Percentiles rank a stretch among this genome's conserved stretches.
phyloP scores from a whole-genome alignment of 2,329 filamentous ascomycete genomes.

The Fusarium compactum region DNA sequence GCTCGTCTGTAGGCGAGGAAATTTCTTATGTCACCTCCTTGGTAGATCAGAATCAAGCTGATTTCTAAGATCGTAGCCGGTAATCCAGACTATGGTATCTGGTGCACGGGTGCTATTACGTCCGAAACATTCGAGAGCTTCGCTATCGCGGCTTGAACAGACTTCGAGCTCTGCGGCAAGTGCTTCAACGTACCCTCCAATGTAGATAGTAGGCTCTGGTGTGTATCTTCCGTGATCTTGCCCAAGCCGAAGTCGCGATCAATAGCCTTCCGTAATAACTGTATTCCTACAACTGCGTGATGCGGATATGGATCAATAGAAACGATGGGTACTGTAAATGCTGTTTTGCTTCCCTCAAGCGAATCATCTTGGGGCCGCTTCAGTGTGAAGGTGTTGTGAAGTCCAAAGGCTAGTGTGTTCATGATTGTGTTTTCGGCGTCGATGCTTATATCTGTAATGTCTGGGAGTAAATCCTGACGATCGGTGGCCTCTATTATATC shows the following conservation, averaged over 20 bases:
- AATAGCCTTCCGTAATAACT: constrained; percentile 48
- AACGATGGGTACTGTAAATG: constrained; percentile 46
- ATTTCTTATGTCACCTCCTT: background rate
- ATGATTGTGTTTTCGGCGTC: constrained; percentile 50
- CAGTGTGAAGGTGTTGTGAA: constrained; percentile 47
- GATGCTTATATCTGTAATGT: constrained; percentile 40
- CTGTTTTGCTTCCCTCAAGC: background rate
- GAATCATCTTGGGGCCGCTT: background rate
- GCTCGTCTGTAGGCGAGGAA: too few relatives aligned
- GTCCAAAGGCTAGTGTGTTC: constrained; percentile 50
- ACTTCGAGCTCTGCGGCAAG: constrained; percentile 50
- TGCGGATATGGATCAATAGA: constrained; percentile 52
- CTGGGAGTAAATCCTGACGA: constrained; percentile 44
- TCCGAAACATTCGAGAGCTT: constrained; percentile 33
- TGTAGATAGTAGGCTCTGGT: constrained; percentile 44
- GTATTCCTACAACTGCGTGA: constrained; percentile 49
- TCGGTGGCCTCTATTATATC: constrained; percentile 50
- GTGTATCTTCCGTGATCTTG: constrained; percentile 46
- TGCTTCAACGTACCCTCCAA: constrained; percentile 45
- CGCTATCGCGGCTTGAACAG: constrained; percentile 47
- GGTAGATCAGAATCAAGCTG: too few relatives aligned
- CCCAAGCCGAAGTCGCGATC: constrained; percentile 45
- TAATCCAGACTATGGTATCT: background rate
- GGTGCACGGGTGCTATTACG: background rate
- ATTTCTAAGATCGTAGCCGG: too few relatives aligned